Evolutionary conservation across 805 yeast species (phyloP).

Genomic region (Priceomyces haplophilus): DNA sequence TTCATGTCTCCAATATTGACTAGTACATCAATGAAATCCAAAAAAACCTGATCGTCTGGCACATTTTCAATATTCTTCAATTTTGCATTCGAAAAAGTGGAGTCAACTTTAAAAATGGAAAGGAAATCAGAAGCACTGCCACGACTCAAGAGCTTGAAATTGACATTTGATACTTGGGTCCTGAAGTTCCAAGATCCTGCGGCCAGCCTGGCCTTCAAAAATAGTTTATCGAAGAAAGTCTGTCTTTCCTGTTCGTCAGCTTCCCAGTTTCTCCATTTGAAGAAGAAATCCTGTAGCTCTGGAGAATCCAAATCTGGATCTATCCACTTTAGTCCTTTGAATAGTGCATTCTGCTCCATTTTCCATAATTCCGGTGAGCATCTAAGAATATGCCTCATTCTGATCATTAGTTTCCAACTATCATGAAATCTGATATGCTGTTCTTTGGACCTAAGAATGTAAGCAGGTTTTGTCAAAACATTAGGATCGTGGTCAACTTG

Average conservation of each 20-base stretch:
- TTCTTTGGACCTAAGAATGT: conserved; percentile 65
- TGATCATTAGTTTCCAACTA: conserved; percentile 82
- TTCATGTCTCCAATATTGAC: background rate
- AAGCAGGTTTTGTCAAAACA: conserved; percentile 85
- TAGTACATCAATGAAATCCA: background rate
- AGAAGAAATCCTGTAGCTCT: conserved; percentile 56
- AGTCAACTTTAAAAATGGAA: conserved; percentile 10
- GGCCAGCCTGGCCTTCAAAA: conserved; percentile 3
- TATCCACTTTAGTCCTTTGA: conserved; percentile 34
- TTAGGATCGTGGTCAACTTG: conserved; percentile 80
- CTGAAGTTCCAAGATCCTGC: background rate
- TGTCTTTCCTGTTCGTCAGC: conserved; percentile 38
- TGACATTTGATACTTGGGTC: background rate
- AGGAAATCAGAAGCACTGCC: conserved; percentile 14
- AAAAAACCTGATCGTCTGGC: background rate
- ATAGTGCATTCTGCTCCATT: conserved; percentile 23
- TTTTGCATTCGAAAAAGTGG: background rate
- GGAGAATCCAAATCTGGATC: conserved; percentile 53
- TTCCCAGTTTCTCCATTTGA: conserved; percentile 92
- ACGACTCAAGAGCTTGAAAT: background rate
- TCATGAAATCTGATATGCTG: conserved; percentile 77
- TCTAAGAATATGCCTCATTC: conserved; percentile 70
- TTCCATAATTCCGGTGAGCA: conserved; percentile 57
- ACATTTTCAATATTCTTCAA: background rate
- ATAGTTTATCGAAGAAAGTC: conserved; percentile 16